Conservation (phyloP, 306 rosid genomes). For the Trichosanthes cucumerina region DNA sequence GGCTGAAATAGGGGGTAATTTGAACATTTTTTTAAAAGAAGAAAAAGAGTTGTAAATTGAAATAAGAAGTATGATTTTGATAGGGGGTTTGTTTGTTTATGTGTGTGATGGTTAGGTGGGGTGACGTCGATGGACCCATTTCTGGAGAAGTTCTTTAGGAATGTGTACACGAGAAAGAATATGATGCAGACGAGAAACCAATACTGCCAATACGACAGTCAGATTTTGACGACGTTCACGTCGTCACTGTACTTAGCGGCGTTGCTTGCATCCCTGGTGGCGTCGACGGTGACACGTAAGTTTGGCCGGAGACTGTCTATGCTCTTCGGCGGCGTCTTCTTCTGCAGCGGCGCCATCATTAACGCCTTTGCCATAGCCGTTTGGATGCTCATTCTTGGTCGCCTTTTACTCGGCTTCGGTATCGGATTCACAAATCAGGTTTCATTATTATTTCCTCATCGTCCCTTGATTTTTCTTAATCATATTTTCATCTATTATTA, state of each 20-base stretch:
- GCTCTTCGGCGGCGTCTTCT: conserved; percentile 71
- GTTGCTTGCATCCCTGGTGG: conserved; percentile 64
- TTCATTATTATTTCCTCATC: neutral
- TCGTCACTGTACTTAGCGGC: conserved; percentile 88
- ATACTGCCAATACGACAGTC: conserved; percentile 78
- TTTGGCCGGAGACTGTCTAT: conserved; percentile 72
- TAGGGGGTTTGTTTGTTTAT: neutral
- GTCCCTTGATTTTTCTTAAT: too few species aligned
- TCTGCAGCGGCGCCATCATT: conserved; percentile 60
- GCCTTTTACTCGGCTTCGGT: conserved; percentile 83
- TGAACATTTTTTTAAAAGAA: too few species aligned
- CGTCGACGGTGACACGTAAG: conserved; percentile 52
- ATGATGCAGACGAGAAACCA: conserved; percentile 20
- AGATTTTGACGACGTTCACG: conserved; percentile 66
- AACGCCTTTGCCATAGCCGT: conserved; percentile 50
- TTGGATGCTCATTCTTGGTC: conserved; percentile 79
- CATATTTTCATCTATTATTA: too few species aligned
- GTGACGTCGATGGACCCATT: conserved; percentile 91
- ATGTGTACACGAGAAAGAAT: conserved; percentile 45
- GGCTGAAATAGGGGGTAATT: too few species aligned
- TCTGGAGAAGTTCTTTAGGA: conserved; percentile 51
- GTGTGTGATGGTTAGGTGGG: conserved; percentile 49
- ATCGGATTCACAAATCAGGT: conserved; percentile 95
- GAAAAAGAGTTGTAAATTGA: too few species aligned
- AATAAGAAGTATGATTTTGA: too few species aligned